phyloP scores from a whole-genome alignment of 108 stramenopile species.

The Nitzschia sp. region DNA sequence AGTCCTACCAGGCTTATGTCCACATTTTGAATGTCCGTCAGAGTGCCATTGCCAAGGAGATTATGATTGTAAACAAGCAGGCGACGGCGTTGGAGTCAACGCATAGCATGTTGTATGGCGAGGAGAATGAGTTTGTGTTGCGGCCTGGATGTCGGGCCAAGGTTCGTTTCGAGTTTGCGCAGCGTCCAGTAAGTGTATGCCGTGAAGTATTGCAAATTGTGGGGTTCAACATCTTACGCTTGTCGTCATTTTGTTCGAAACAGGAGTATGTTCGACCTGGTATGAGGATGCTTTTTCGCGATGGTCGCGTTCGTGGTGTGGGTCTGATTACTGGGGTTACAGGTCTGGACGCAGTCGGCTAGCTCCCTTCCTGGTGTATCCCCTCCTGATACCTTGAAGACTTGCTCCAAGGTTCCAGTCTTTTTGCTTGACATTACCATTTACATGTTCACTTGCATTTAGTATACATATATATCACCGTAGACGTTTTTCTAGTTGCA shows the following conservation, averaged over 20 bases:
- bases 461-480: background rate
- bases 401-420: background rate
- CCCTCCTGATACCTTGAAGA: background rate
- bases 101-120: slow-evolving; percentile 54
- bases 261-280: slow-evolving; percentile 81
- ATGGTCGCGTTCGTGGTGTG: slow-evolving; percentile 84
- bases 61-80: slow-evolving; percentile 76
- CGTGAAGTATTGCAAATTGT: background rate
- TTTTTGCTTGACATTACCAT: background rate
- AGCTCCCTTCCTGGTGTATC: no score
- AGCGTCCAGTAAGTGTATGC: slow-evolving; percentile 58
- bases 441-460: background rate
- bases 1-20: slow-evolving; percentile 81
- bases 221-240: background rate
- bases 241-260: slow-evolving; percentile 1
- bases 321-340: slow-evolving; percentile 63
- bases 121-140: slow-evolving; percentile 61
- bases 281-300: slow-evolving; percentile 86
- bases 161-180: slow-evolving; percentile 80
- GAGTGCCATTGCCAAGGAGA: slow-evolving; percentile 73
- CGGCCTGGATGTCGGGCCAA: slow-evolving; percentile 80
- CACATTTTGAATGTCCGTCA: slow-evolving; percentile 87
- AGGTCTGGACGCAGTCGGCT: slow-evolving; percentile 18
- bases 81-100: slow-evolving; percentile 53
- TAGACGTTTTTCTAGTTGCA: background rate